A percentile compares a stretch with the other conserved stretches of the same genome.
Conservation (phyloP, 2,329 filamentous ascomycete genomes). For the Pseudocercospora macadamiae region DNA sequence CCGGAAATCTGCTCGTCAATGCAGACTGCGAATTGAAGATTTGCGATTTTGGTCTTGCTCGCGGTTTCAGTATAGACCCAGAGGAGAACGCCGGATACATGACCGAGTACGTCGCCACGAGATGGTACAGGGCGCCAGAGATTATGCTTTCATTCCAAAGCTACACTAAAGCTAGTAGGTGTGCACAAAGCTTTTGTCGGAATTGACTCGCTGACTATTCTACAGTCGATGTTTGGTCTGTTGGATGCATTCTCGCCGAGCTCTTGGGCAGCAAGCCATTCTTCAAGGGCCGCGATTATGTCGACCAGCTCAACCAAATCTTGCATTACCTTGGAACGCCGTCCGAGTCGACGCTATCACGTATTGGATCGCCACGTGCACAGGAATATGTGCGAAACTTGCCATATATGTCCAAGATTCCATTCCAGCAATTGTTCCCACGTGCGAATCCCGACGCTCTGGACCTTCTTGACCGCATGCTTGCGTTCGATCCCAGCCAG, state of each 20-base stretch:
- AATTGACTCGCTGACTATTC: slow-evolving; percentile 12
- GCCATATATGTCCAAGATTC: slow-evolving; percentile 66
- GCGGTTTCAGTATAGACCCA: slow-evolving; percentile 95
- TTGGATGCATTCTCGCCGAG: slow-evolving; percentile 96
- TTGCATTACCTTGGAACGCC: slow-evolving; percentile 96
- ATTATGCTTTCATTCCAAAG: slow-evolving; percentile 99
- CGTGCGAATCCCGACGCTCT: slow-evolving; percentile 95
- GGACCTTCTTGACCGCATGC: slow-evolving; percentile 93
- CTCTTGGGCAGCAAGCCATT: slow-evolving; percentile 94
- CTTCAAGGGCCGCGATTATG: slow-evolving; percentile 99
- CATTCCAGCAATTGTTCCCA: slow-evolving; percentile 86
- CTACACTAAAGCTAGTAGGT: slow-evolving; percentile 99
- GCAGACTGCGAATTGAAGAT: slow-evolving; percentile 99
- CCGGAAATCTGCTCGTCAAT: slow-evolving; percentile 95
- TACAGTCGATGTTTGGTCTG: slow-evolving; percentile 96
- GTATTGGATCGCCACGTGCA: slow-evolving; percentile 91
- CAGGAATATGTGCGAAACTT: slow-evolving; percentile 96
- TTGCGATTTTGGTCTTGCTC: slow-evolving; percentile 93
- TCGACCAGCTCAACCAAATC: slow-evolving; percentile 99
- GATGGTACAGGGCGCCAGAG: slow-evolving; percentile 98
- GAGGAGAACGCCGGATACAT: slow-evolving; percentile 99
- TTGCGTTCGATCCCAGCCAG: slow-evolving; percentile 91
- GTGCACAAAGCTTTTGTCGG: neutral
- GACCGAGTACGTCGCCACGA: slow-evolving; percentile 98
- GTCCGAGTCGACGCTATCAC: slow-evolving; percentile 88